A percentile compares a stretch with the other conserved stretches of the same genome.
phyloP scores from a whole-genome alignment of 345 rosid genomes.

The Aegle marmelos region DNA sequence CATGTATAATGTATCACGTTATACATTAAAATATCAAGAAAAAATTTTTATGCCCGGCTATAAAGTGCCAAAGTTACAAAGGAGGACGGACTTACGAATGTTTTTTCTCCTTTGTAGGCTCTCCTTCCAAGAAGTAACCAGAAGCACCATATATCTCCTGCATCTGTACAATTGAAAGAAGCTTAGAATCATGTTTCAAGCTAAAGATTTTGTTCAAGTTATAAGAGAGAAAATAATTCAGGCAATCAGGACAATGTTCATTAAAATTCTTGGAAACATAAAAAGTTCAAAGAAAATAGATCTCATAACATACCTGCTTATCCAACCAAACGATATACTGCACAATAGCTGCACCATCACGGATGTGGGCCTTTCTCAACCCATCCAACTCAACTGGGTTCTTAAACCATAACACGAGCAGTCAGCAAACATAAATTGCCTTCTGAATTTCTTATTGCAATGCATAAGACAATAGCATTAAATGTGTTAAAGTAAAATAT shows the following conservation, averaged over 20 bases:
- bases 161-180: constrained; percentile 54
- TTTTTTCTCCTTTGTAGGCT: constrained; percentile 37
- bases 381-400: constrained; percentile 91
- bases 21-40: not conserved
- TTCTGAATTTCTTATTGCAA: not conserved
- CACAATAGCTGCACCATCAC: constrained; percentile 99
- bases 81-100: constrained; percentile 37
- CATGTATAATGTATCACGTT: not conserved
- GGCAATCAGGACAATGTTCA: not conserved
- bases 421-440: constrained; percentile 8
- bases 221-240: not conserved
- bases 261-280: not conserved
- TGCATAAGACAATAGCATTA: not conserved
- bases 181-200: constrained; percentile 11
- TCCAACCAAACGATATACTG: constrained; percentile 94
- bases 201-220: not conserved
- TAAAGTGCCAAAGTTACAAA: not conserved
- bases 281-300: not conserved
- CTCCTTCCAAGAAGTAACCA: constrained; percentile 80
- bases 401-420: constrained; percentile 27
- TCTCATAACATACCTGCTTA: constrained; percentile 49
- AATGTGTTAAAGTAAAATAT: not conserved
- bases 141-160: constrained; percentile 89
- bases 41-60: not conserved
- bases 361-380: constrained; percentile 77